Percentiles rank a stretch among this genome's conserved stretches.
These are phyloP conservation scores for Ogataea populi-albae DNA, from an alignment of 805 yeast genomes.

Conservation along the genomic window DNA sequence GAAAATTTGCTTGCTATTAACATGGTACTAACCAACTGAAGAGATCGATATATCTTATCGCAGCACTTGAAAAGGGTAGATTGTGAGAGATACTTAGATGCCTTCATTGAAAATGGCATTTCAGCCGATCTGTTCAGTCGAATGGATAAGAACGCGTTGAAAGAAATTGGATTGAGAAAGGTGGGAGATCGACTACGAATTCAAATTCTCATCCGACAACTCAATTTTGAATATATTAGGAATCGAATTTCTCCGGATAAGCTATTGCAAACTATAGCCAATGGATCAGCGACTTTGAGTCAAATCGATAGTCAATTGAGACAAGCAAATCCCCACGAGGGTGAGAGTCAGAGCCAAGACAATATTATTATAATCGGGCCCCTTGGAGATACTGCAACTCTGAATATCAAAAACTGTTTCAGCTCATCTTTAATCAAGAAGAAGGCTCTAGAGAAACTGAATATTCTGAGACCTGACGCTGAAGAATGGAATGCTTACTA, in stretches of 20 bases:
- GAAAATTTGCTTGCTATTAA: too few relatives aligned
- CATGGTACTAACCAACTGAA: slow-evolving; percentile 5
- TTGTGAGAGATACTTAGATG: slow-evolving; percentile 26
- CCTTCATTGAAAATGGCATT: slow-evolving; percentile 46
- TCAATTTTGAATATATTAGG: slow-evolving; percentile 36
- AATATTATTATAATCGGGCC: slow-evolving; percentile 62
- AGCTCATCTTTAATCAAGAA: slow-evolving; percentile 76
- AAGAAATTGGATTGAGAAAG: slow-evolving; percentile 68
- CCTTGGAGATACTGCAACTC: slow-evolving; percentile 66
- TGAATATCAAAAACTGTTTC: slow-evolving; percentile 75
- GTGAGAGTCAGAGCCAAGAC: slow-evolving; percentile 21
- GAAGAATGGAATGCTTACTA: slow-evolving; percentile 56
- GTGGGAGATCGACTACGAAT: slow-evolving; percentile 82
- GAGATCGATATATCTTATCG: slow-evolving; percentile 16
- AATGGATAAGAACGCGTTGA: slow-evolving; percentile 60
- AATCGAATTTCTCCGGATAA: slow-evolving; percentile 17
- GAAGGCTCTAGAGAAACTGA: slow-evolving; percentile 59
- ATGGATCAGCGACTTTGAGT: slow-evolving; percentile 14
- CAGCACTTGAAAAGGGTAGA: slow-evolving; percentile 25
- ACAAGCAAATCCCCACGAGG: slow-evolving; percentile 4
- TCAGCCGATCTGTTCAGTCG: slow-evolving; percentile 55
- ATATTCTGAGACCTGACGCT: slow-evolving; percentile 41
- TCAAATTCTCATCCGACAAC: slow-evolving; percentile 51
- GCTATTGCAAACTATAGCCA: slow-evolving; percentile 20
- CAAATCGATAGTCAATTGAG: slow-evolving; percentile 13